phyloP scores from a whole-genome alignment of 768 basidiomycete genomes.

The Boletus speciosus region DNA sequence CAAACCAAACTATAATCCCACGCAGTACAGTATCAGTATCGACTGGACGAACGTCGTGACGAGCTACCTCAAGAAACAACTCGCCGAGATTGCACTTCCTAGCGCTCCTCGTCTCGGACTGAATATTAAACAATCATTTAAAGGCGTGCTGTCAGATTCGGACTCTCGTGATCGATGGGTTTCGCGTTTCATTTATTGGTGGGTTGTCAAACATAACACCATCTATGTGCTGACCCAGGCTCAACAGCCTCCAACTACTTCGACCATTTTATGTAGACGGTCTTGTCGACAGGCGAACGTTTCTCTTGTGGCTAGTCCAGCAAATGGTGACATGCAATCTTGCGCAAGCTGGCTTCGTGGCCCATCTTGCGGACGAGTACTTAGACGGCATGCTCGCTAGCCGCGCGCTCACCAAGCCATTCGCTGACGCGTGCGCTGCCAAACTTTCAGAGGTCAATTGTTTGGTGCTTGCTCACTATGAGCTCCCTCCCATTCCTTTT shows the following conservation, averaged over 20 bases:
- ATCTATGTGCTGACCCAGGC: neutral
- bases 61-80: constrained; percentile 77
- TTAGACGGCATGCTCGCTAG: constrained; percentile 62
- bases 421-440: constrained; percentile 65
- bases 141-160: constrained; percentile 69
- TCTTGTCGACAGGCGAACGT: constrained; percentile 73
- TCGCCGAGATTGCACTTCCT: constrained; percentile 74
- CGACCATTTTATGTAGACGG: constrained; percentile 78
- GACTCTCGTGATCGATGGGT: constrained; percentile 75
- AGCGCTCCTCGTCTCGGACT: constrained; percentile 71
- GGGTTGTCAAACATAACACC: constrained; percentile 6
- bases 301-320: constrained; percentile 75
- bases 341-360: constrained; percentile 76
- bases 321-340: constrained; percentile 76
- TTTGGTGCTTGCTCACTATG: neutral
- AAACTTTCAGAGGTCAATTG: constrained; percentile 61
- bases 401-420: constrained; percentile 65
- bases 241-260: constrained; percentile 59
- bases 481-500: constrained; percentile 1
- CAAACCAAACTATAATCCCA: constrained; percentile 77
- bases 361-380: constrained; percentile 76
- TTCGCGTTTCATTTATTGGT: constrained; percentile 79
- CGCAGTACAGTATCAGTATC: constrained; percentile 75
- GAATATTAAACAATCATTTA: constrained; percentile 83
- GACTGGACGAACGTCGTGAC: constrained; percentile 85